These are phyloP conservation scores for Venturia carpophila DNA, from an alignment of 2,329 filamentous ascomycete species.

Conservation along the genomic window DNA sequence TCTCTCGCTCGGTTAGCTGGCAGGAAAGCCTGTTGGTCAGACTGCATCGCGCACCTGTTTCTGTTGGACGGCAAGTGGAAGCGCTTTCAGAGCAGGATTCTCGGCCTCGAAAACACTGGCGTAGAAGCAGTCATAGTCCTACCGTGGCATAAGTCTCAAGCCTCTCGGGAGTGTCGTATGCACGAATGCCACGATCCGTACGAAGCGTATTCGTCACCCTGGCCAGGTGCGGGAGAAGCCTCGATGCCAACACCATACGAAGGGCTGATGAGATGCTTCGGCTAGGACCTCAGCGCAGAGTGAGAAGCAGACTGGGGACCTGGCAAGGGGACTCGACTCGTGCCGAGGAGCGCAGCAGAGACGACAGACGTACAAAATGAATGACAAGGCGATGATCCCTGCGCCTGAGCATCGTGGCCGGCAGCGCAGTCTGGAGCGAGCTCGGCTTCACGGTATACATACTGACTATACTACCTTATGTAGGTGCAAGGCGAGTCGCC, in stretches of 20 bases:
- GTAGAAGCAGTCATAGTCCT: conserved; percentile 91
- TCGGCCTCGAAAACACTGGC: conserved; percentile 82
- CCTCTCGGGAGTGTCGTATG: conserved; percentile 17
- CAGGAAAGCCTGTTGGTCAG: neutral
- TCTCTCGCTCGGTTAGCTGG: conserved; percentile 4
- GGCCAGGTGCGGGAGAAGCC: neutral
- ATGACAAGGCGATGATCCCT: conserved; percentile 64
- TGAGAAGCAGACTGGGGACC: conserved; percentile 1
- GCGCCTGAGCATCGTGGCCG: conserved; percentile 29
- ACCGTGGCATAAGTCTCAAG: conserved; percentile 19
- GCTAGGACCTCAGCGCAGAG: neutral
- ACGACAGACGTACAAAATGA: conserved; percentile 59
- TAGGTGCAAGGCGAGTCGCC: neutral
- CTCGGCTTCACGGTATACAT: no score
- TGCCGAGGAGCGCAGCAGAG: neutral
- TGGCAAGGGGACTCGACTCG: neutral
- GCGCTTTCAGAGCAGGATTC: conserved; percentile 61
- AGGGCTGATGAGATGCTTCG: neutral
- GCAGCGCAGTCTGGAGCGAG: neutral
- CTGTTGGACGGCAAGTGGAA: conserved; percentile 79
- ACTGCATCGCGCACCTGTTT: conserved; percentile 54
- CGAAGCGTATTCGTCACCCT: neutral
- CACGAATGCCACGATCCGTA: neutral
- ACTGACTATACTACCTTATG: no score
- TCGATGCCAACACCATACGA: neutral